phyloP scores from a whole-genome alignment of 2,329 filamentous ascomycete genomes.

The Ceratocystis smalleyi region DNA sequence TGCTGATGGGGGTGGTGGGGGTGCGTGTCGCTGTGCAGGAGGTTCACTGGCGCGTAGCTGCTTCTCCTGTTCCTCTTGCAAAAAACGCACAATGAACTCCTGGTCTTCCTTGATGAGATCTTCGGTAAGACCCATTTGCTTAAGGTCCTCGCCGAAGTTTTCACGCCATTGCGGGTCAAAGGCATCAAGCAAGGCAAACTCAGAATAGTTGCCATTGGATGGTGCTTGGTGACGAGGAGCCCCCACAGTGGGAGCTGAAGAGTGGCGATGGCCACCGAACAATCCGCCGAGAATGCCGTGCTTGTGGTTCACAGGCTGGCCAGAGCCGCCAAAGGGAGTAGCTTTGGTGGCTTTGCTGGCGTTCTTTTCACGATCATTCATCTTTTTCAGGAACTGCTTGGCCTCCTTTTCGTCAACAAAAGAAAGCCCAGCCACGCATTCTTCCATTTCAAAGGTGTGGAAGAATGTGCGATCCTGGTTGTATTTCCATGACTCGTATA shows the following conservation, averaged over 20 bases:
- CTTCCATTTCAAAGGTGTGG: constrained; percentile 89
- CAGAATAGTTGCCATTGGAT: constrained; percentile 28
- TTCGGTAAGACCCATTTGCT: constrained; percentile 46
- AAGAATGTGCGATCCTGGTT: constrained; percentile 97
- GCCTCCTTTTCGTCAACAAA: constrained; percentile 97
- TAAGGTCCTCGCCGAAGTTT: constrained; percentile 49
- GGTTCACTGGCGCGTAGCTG: constrained; percentile 19
- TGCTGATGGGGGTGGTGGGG: constrained; percentile 16
- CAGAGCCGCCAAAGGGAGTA: constrained; percentile 53
- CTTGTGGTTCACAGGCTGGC: constrained; percentile 27
- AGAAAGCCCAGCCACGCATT: constrained; percentile 76
- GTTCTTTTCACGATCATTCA: constrained; percentile 91
- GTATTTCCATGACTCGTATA: constrained; percentile 88
- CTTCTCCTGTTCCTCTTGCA: constrained; percentile 40
- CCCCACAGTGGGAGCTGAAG: constrained; percentile 41
- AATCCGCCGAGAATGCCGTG: constrained; percentile 41
- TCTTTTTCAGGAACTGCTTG: constrained; percentile 91
- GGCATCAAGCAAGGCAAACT: constrained; percentile 46
- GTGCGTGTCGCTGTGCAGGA: constrained; percentile 15
- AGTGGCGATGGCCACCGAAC: constrained; percentile 45
- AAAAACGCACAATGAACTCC: constrained; percentile 51
- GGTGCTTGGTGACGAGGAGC: constrained; percentile 31
- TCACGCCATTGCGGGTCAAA: constrained; percentile 51
- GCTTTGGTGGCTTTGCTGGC: constrained; percentile 73
- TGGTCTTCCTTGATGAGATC: constrained; percentile 54